Conservation (phyloP, 805 yeast genomes). For the Wickerhamiella spandovensis region DNA sequence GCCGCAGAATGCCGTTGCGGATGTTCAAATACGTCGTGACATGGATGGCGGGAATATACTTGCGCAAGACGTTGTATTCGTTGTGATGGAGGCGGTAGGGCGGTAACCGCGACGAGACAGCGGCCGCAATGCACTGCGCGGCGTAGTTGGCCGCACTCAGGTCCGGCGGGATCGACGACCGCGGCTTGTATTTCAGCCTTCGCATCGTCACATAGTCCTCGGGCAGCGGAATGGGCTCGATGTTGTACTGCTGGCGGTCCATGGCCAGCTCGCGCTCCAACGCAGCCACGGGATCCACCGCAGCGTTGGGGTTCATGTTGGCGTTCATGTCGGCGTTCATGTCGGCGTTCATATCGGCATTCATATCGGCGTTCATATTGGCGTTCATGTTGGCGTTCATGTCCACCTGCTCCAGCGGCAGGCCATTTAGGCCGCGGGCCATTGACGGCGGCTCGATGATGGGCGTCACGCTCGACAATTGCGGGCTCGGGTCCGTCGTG, state of each 20-base stretch:
- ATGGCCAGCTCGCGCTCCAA: background rate
- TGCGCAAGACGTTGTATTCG: slow-evolving; percentile 26
- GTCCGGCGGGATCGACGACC: slow-evolving; percentile 29
- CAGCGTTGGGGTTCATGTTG: background rate
- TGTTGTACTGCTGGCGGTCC: background rate
- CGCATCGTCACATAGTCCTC: background rate
- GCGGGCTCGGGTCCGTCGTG: background rate
- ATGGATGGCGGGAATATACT: slow-evolving; percentile 24
- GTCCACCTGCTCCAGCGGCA: background rate
- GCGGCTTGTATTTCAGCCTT: slow-evolving; percentile 22
- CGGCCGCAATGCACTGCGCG: slow-evolving; percentile 29
- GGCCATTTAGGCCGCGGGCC: background rate
- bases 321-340: background rate
- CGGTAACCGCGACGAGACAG: slow-evolving; percentile 27
- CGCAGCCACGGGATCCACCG: background rate
- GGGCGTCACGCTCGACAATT: background rate
- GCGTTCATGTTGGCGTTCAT: background rate
- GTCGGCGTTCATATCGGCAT: background rate
- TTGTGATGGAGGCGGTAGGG: slow-evolving; percentile 26
- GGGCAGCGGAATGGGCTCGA: background rate
- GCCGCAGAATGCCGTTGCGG: slow-evolving; percentile 29
- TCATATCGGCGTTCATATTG: too few relatives aligned
- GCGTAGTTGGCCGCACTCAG: slow-evolving; percentile 25
- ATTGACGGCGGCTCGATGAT: background rate
- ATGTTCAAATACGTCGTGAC: slow-evolving; percentile 31